These are phyloP conservation scores for Phytophthora pluvialis DNA, from an alignment of 352 stramenopile genomes.

Conservation along the genomic window DNA sequence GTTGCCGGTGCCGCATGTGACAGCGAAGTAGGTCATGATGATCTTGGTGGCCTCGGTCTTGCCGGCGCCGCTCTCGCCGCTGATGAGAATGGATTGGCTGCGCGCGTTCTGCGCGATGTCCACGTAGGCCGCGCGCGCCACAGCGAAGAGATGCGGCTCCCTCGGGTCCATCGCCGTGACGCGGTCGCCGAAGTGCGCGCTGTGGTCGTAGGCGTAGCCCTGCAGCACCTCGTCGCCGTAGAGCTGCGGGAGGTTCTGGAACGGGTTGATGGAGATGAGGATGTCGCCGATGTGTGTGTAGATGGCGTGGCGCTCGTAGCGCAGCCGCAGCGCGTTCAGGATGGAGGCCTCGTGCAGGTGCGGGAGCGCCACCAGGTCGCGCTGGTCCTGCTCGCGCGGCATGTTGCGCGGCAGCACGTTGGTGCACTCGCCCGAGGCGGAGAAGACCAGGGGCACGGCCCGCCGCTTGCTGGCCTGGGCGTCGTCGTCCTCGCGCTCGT, in stretches of 20 bases:
- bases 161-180: slow-evolving; percentile 13
- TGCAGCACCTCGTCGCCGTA: slow-evolving; percentile 65
- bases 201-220: slow-evolving; percentile 49
- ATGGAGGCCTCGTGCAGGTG: slow-evolving; percentile 89
- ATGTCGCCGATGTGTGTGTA: slow-evolving; percentile 91
- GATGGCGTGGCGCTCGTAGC: slow-evolving; percentile 83
- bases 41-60: slow-evolving; percentile 93
- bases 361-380: slow-evolving; percentile 80
- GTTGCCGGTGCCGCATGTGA: slow-evolving; percentile 57
- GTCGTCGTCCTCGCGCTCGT: slow-evolving; percentile 20
- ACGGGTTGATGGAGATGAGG: slow-evolving; percentile 88
- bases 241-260: slow-evolving; percentile 73
- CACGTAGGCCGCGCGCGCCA: slow-evolving; percentile 74
- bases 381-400: slow-evolving; percentile 65
- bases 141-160: slow-evolving; percentile 77
- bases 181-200: slow-evolving; percentile 17
- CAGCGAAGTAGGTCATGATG: slow-evolving; percentile 90
- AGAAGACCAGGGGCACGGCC: slow-evolving; percentile 49
- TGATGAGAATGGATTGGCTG: slow-evolving; percentile 89
- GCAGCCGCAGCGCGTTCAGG: slow-evolving; percentile 74
- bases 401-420: slow-evolving; percentile 82
- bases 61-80: slow-evolving; percentile 83
- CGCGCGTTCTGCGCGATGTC: slow-evolving; percentile 70
- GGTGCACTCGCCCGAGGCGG: slow-evolving; percentile 51
- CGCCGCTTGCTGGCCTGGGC: slow-evolving; percentile 20